These are phyloP conservation scores for Epichloe brachyelytri DNA, from an alignment of 2,329 filamentous ascomycete species.

Conservation along the genomic window DNA sequence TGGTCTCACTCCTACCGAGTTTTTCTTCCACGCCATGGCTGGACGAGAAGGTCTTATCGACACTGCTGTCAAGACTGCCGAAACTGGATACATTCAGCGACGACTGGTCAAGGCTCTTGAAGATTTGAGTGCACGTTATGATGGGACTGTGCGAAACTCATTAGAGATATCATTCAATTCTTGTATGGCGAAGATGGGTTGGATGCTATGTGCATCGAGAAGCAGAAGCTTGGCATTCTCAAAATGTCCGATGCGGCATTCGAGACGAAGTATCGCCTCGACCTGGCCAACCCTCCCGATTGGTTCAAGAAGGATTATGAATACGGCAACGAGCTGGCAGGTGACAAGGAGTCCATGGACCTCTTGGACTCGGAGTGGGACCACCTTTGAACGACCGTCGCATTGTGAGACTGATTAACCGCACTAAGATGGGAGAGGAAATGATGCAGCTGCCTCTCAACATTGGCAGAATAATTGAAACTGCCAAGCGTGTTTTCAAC, in stretches of 20 bases:
- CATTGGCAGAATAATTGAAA: slow-evolving; percentile 78
- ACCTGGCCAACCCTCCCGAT: slow-evolving; percentile 48
- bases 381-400: slow-evolving; percentile 61
- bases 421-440: slow-evolving; percentile 61
- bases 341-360: slow-evolving; percentile 76
- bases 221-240: slow-evolving; percentile 79
- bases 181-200: slow-evolving; percentile 95
- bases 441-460: slow-evolving; percentile 89
- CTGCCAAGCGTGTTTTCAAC: slow-evolving; percentile 79
- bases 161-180: slow-evolving; percentile 92
- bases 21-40: slow-evolving; percentile 99
- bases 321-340: slow-evolving; percentile 73
- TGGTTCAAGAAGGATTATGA: slow-evolving; percentile 51
- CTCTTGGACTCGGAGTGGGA: slow-evolving; percentile 85
- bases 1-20: slow-evolving; percentile 87
- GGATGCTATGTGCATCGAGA: slow-evolving; percentile 87
- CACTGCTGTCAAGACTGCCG: slow-evolving; percentile 97
- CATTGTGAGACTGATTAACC: slow-evolving; percentile 57
- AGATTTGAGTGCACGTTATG: slow-evolving; percentile 95
- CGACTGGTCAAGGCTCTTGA: slow-evolving; percentile 96
- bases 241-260: slow-evolving; percentile 68
- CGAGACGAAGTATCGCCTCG: slow-evolving; percentile 68
- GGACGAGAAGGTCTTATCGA: slow-evolving; percentile 99
- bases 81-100: slow-evolving; percentile 98
- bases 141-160: slow-evolving; percentile 93